Evolutionary conservation across 1,284 basidiomycete species (phyloP), one percentile per base, ranked within the genome.

Genomic region (Boletus semigastroideus): DNA sequence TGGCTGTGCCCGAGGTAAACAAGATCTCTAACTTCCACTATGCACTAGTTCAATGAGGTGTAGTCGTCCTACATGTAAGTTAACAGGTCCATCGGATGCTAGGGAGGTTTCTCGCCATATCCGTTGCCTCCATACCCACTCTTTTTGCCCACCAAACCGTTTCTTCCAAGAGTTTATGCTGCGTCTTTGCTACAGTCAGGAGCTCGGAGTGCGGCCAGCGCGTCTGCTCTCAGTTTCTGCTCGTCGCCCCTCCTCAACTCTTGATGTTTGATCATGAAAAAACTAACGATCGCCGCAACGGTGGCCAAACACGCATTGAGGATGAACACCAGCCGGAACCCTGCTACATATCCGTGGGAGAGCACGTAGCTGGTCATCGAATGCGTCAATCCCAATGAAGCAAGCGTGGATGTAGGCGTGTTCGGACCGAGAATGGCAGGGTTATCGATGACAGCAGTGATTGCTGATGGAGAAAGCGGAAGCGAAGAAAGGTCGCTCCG

Each of bases 191-290:
- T 42, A 0, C 20, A 8, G 16, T 38, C 20, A 27, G 25, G 19
- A 38, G 7, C 25, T 5, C 25, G 25, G 25, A 67, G 52, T 2
- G 48, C 42, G 4, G 41, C 45, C 6, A 55, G 19, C 11, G 69
- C 78, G 38, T 72, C 64, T 25, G 66, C 68, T 54, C 70, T 72
- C 28, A 78, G 63, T 50, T 64, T 61, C 22, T 74, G 72, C 42
- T 87, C 84, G 53, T 86, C 86, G 2, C 66, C 75, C 19, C 83
- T 68, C 10, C 71, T 77, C 43, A 89, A 66, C 19, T 83, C 78
- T 49, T 79, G 78, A 54, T 85, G 79, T 45, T 74, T 74, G 58
- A 87, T 83, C 72, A 85, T 75, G 17, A 78, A 37, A 20, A 82
- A 66, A 51, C 81, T 78, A 3, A 75, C 72, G 10, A 85, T 56